These are phyloP conservation scores for Olyra latifolia DNA, from an alignment of 176 grass and related monocot genomes.

Conservation along the genomic window DNA sequence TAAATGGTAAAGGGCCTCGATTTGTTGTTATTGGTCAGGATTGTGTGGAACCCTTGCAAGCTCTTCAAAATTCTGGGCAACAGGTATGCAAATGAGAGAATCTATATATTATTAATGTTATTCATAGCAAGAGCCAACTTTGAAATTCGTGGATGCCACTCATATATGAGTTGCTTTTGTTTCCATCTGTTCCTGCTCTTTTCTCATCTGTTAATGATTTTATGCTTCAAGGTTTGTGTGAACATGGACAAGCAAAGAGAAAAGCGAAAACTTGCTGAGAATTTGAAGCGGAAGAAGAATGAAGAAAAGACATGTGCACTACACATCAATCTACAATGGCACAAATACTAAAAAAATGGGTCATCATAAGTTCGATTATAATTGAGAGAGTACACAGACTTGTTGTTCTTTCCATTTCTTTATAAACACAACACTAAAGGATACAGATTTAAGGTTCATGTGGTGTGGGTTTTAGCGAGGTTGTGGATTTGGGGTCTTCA, in stretches of 20 bases:
- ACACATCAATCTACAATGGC: background rate
- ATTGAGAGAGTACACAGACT: background rate
- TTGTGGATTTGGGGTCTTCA: too few relatives aligned
- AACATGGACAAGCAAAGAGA: constrained; percentile 80
- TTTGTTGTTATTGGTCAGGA: constrained; percentile 84
- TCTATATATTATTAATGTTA: background rate
- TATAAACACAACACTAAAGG: too few relatives aligned
- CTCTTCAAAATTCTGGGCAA: constrained; percentile 79
- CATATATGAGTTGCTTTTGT: background rate
- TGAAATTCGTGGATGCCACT: background rate
- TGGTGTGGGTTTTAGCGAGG: too few relatives aligned
- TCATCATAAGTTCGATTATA: background rate
- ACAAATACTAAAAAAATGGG: constrained; percentile 4
- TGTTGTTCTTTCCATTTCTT: background rate
- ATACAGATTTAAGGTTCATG: too few relatives aligned
- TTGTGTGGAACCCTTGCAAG: constrained; percentile 79
- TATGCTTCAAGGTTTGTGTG: constrained; percentile 65
- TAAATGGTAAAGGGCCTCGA: constrained; percentile 38
- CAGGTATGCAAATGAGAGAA: constrained; percentile 43
- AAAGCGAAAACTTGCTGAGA: constrained; percentile 53
- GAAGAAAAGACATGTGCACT: constrained; percentile 75
- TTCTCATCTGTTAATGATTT: background rate
- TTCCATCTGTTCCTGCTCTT: constrained; percentile 19
- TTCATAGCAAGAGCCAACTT: background rate
- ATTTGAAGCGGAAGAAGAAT: constrained; percentile 65